phyloP scores from a whole-genome alignment of 1,284 basidiomycete species.

The Naganishia sp. region DNA sequence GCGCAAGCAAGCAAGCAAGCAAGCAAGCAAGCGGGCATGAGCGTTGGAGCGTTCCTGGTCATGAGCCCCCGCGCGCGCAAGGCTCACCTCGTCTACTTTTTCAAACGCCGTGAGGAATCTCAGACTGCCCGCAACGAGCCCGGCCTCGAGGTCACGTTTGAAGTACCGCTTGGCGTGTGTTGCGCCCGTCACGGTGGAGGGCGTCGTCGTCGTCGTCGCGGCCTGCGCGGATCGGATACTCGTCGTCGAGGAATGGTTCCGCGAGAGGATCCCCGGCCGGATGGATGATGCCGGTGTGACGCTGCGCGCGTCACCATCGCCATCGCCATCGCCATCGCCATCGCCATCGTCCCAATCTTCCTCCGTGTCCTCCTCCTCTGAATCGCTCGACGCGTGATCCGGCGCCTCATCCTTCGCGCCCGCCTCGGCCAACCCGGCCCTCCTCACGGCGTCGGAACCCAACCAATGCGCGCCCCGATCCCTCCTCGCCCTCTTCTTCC shows the following conservation, averaged over 20 bases:
- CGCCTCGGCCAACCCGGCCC: constrained; percentile 51
- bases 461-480: constrained; percentile 4
- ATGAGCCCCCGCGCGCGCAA: constrained; percentile 59
- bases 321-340: background rate
- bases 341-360: background rate
- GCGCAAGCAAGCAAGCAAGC: no score
- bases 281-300: background rate
- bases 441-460: constrained; percentile 43
- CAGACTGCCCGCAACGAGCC: constrained; percentile 74
- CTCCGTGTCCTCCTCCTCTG: background rate
- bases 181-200: constrained; percentile 28
- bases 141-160: constrained; percentile 77
- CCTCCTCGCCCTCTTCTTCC: constrained; percentile 48
- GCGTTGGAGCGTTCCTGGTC: no score
- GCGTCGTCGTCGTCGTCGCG: constrained; percentile 32
- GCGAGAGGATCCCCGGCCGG: constrained; percentile 6
- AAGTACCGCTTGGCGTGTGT: constrained; percentile 74
- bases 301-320: no score
- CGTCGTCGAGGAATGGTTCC: constrained; percentile 32
- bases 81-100: constrained; percentile 78
- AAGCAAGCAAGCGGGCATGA: no score
- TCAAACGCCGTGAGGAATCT: constrained; percentile 79
- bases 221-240: constrained; percentile 21
- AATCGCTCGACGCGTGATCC: background rate
- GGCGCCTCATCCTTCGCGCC: constrained; percentile 15